Evolutionary conservation across 148 eudicot species (phyloP).

Genomic region (Euryodendron excelsum): DNA sequence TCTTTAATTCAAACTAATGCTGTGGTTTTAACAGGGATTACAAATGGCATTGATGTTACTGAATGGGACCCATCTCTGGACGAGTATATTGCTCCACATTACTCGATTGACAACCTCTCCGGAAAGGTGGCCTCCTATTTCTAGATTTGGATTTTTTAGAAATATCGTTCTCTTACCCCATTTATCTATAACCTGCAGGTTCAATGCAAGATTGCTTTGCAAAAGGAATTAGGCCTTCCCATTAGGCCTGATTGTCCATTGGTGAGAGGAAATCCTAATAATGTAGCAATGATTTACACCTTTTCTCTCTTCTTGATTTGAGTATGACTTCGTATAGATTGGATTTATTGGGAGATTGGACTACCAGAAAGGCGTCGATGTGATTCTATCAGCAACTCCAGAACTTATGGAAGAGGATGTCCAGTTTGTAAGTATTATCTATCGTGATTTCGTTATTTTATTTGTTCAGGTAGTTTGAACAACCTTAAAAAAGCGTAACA

Average conservation of each 20-base stretch:
- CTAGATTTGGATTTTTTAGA: background rate
- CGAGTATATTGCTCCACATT: slow-evolving; percentile 61
- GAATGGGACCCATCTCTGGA: slow-evolving; percentile 90
- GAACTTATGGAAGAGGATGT: slow-evolving; percentile 80
- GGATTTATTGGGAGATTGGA: slow-evolving; percentile 97
- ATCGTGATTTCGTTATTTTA: background rate
- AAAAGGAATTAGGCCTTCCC: slow-evolving; percentile 90
- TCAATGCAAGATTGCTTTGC: slow-evolving; percentile 71
- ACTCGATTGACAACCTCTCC: slow-evolving; percentile 75
- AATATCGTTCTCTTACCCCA: background rate
- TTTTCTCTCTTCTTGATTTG: slow-evolving; percentile 9
- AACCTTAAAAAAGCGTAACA: background rate
- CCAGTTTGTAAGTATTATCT: slow-evolving; percentile 73
- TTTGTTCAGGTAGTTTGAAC: background rate
- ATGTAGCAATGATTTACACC: background rate
- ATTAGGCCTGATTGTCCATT: slow-evolving; percentile 77
- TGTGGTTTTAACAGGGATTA: slow-evolving; percentile 53
- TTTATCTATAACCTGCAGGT: slow-evolving; percentile 47
- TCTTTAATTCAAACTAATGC: background rate
- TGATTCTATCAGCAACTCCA: slow-evolving; percentile 69
- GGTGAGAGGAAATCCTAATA: slow-evolving; percentile 46
- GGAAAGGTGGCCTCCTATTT: slow-evolving; percentile 66
- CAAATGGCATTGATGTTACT: slow-evolving; percentile 68
- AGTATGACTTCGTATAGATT: slow-evolving; percentile 45
- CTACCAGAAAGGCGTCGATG: slow-evolving; percentile 92